Conservation (phyloP, 345 rosid species). For the Cardamine occulta region DNA sequence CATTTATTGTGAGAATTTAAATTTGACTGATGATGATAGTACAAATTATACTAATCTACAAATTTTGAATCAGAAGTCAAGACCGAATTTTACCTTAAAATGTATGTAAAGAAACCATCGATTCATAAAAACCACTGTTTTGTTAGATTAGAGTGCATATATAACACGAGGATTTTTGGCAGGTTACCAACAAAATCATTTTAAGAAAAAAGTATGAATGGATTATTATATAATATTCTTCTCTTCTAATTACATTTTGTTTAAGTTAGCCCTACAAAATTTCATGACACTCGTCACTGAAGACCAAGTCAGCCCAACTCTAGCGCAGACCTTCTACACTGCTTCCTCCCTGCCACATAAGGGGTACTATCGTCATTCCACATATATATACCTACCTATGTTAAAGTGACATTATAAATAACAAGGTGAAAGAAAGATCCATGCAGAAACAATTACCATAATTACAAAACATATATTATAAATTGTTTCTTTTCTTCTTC, state of each 20-base stretch:
- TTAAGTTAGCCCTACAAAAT: slow-evolving; percentile 10
- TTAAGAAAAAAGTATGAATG: neutral
- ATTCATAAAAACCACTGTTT: neutral
- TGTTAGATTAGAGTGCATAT: slow-evolving; percentile 25
- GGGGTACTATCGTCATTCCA: slow-evolving; percentile 23
- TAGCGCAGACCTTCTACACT: slow-evolving; percentile 10
- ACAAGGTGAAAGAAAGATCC: slow-evolving; percentile 12
- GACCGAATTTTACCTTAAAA: neutral
- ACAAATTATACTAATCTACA: too few species aligned
- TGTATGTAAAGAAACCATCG: neutral
- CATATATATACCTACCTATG: neutral
- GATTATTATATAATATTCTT: neutral
- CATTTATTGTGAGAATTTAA: neutral
- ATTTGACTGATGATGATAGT: neutral
- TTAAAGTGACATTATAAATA: slow-evolving; percentile 30
- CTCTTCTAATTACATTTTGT: neutral
- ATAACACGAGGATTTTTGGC: slow-evolving; percentile 43
- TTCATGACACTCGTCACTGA: slow-evolving; percentile 23
- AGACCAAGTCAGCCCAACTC: slow-evolving; percentile 27
- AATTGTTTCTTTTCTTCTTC: slow-evolving; percentile 2
- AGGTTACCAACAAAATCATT: slow-evolving; percentile 42
- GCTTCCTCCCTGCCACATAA: slow-evolving; percentile 9
- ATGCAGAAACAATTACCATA: slow-evolving; percentile 21
- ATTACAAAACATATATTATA: neutral
- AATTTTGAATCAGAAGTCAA: neutral